Conservation (phyloP, 495 filamentous ascomycete species). For the Sphaerosporella brunnea region DNA sequence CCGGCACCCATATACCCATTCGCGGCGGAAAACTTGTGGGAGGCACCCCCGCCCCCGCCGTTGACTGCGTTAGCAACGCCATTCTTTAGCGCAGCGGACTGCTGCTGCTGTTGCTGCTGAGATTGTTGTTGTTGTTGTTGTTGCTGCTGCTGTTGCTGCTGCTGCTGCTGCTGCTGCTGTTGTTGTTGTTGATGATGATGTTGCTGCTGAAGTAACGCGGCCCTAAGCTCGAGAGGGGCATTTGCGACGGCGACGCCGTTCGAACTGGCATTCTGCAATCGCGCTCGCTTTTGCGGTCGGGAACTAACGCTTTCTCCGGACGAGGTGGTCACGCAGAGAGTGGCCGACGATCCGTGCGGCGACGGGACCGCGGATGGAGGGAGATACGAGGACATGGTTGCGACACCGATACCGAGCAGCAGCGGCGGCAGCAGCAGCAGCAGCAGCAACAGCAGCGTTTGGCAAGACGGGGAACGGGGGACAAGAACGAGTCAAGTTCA, state of each 20-base stretch:
- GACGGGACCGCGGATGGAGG: too few relatives aligned
- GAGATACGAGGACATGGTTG: background rate
- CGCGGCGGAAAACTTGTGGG: background rate
- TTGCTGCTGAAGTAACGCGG: constrained; percentile 10
- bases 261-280: constrained; percentile 15
- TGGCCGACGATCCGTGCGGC: too few relatives aligned
- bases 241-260: constrained; percentile 9
- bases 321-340: constrained; percentile 7
- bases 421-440: too few relatives aligned
- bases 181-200: constrained; percentile 16
- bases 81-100: background rate
- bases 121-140: constrained; percentile 14
- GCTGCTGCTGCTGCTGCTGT: constrained; percentile 17
- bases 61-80: background rate
- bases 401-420: too few relatives aligned
- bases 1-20: constrained; percentile 2
- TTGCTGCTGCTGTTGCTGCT: constrained; percentile 7
- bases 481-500: too few relatives aligned
- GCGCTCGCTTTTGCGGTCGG: constrained; percentile 21
- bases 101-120: constrained; percentile 10
- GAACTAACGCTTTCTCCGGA: constrained; percentile 6
- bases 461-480: background rate
- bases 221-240: constrained; percentile 12
- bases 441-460: too few relatives aligned
- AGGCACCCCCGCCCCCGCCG: background rate